Conservation (phyloP, 306 rosid genomes). For the Cucumis melo region DNA sequence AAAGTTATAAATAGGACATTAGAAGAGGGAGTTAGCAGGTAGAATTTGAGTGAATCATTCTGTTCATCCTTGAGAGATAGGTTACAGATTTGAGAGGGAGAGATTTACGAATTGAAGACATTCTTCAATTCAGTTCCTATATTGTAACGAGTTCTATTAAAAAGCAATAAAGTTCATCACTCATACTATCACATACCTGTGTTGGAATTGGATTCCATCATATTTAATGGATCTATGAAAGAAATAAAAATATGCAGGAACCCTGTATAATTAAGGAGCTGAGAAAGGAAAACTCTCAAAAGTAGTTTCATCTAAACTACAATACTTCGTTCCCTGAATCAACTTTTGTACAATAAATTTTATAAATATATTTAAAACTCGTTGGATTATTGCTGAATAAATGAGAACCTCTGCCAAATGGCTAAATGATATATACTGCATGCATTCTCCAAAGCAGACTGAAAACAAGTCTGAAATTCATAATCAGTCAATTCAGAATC, state of each 20-base stretch:
- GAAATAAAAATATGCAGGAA: not conserved
- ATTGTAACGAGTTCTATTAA: too few species aligned
- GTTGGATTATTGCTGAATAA: not conserved
- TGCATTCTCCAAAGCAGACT: not conserved
- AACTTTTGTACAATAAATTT: not conserved
- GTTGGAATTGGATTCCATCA: too few species aligned
- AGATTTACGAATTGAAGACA: too few species aligned
- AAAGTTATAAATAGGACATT: too few species aligned
- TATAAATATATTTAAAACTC: not conserved
- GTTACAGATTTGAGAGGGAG: too few species aligned
- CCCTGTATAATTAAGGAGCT: not conserved
- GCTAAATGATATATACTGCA: not conserved
- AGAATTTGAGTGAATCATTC: too few species aligned
- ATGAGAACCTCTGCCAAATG: not conserved
- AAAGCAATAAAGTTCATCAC: too few species aligned
- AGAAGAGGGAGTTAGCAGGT: too few species aligned
- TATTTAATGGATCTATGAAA: not conserved
- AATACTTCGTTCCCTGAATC: not conserved
- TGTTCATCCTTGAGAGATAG: too few species aligned
- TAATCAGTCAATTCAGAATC: not conserved
- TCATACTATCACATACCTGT: too few species aligned
- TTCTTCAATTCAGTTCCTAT: too few species aligned
- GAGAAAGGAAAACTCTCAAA: not conserved
- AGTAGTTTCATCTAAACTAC: conserved; percentile 3
- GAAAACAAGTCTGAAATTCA: not conserved